These are phyloP conservation scores for Acrodontium crateriforme DNA, from an alignment of 2,329 filamentous ascomycete genomes.

Conservation along the genomic window DNA sequence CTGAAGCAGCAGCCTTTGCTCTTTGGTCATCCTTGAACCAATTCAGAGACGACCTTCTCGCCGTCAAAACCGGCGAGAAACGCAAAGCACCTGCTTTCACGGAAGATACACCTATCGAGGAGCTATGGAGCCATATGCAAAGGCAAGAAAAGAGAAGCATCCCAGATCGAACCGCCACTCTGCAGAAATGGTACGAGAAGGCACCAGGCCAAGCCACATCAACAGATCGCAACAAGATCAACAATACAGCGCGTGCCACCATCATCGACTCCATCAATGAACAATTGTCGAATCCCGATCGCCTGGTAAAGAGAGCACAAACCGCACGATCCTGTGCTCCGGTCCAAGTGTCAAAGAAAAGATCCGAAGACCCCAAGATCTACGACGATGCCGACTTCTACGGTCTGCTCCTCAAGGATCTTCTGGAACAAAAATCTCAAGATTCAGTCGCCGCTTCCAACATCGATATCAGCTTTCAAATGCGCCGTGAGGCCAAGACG, in stretches of 20 bases:
- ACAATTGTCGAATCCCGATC: slow-evolving; percentile 52
- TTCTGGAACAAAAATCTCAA: slow-evolving; percentile 71
- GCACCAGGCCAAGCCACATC: slow-evolving; percentile 48
- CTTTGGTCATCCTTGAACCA: slow-evolving; percentile 70
- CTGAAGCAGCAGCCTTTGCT: slow-evolving; percentile 72
- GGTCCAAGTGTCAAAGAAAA: slow-evolving; percentile 35
- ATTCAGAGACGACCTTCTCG: slow-evolving; percentile 48
- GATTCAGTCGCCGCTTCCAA: slow-evolving; percentile 30
- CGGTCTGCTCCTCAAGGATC: slow-evolving; percentile 78
- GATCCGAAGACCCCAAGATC: slow-evolving; percentile 47
- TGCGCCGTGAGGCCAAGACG: slow-evolving; percentile 66
- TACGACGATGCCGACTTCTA: slow-evolving; percentile 97
- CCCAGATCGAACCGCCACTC: slow-evolving; percentile 51
- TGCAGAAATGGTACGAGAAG: slow-evolving; percentile 86
- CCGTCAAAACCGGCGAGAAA: slow-evolving; percentile 44
- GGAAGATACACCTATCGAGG: slow-evolving; percentile 43
- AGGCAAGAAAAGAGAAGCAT: slow-evolving; percentile 46
- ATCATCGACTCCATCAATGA: slow-evolving; percentile 55
- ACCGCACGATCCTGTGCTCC: slow-evolving; percentile 67
- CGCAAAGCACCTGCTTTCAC: slow-evolving; percentile 39
- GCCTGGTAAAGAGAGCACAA: slow-evolving; percentile 54
- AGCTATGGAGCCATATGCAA: slow-evolving; percentile 61
- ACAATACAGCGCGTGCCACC: slow-evolving; percentile 46
- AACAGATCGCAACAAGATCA: slow-evolving; percentile 45
- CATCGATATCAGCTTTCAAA: slow-evolving; percentile 22